Evolutionary conservation across 495 filamentous ascomycete genomes (phyloP).

Genomic region (Penicillium ochrochloron): DNA sequence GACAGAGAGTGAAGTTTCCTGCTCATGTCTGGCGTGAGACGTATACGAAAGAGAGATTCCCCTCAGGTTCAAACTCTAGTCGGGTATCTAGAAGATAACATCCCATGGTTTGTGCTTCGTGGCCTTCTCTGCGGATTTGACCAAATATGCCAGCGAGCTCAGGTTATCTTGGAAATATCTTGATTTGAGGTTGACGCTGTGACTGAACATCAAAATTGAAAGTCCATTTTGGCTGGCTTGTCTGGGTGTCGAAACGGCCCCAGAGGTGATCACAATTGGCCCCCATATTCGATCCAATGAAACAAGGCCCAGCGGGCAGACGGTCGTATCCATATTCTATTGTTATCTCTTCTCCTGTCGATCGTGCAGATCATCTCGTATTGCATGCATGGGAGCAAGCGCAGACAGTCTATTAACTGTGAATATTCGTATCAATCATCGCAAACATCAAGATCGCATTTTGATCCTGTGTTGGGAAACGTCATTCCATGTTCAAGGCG

Average conservation of each 20-base stretch:
- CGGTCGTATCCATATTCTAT: neutral
- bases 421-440: neutral
- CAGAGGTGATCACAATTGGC: neutral
- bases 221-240: neutral
- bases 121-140: neutral
- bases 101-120: neutral
- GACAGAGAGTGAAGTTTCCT: neutral
- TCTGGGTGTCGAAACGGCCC: neutral
- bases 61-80: neutral
- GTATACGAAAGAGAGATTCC: neutral
- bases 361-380: neutral
- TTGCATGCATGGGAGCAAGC: neutral
- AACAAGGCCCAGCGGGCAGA: neutral
- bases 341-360: slow-evolving; percentile 4
- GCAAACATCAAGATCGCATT: neutral
- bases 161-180: no score
- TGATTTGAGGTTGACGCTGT: neutral
- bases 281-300: neutral
- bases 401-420: neutral
- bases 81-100: neutral
- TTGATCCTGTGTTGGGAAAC: neutral
- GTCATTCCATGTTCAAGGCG: neutral
- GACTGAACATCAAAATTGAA: neutral
- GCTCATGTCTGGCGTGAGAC: neutral
- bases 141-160: neutral